A percentile compares a stretch with the other conserved stretches of the same genome.
These are phyloP conservation scores for Rehmannia glutinosa DNA, from an alignment of 257 asterid genomes.

Conservation along the genomic window DNA sequence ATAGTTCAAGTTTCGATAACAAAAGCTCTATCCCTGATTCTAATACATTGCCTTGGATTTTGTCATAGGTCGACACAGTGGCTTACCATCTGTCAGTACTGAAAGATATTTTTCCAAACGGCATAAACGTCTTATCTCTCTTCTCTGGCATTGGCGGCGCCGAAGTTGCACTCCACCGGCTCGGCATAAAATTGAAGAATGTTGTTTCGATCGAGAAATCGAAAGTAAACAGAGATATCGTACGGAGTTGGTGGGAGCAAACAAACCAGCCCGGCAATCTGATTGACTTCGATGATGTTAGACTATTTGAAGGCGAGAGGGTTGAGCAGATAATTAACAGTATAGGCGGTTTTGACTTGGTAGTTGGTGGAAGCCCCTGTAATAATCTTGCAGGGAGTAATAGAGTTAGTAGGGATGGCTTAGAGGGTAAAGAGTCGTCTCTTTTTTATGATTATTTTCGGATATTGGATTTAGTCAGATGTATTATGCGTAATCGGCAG, in stretches of 20 bases:
- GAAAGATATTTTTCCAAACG: constrained; percentile 59
- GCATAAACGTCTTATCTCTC: constrained; percentile 66
- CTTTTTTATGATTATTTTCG: constrained; percentile 63
- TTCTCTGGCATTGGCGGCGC: constrained; percentile 97
- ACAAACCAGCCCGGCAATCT: constrained; percentile 61
- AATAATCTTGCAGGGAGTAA: constrained; percentile 77
- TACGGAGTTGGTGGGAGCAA: constrained; percentile 93
- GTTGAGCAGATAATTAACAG: constrained; percentile 30
- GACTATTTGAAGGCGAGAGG: constrained; percentile 27
- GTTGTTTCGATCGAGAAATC: constrained; percentile 75
- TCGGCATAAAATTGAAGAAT: constrained; percentile 54
- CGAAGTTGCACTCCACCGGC: constrained; percentile 87
- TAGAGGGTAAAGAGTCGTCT: constrained; percentile 63
- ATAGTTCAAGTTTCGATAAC: too few species aligned
- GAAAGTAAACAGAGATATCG: constrained; percentile 60
- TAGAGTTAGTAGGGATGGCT: constrained; percentile 69
- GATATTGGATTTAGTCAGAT: constrained; percentile 43
- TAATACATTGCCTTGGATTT: background rate
- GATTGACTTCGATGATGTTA: constrained; percentile 56
- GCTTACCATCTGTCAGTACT: constrained; percentile 82
- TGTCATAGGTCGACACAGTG: constrained; percentile 72
- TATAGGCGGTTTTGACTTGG: constrained; percentile 45
- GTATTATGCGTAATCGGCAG: constrained; percentile 22
- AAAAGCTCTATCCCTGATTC: too few species aligned
- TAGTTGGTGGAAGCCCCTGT: constrained; percentile 82